These are phyloP conservation scores for Candida glaebosa DNA, from an alignment of 805 yeast genomes.

Conservation along the genomic window DNA sequence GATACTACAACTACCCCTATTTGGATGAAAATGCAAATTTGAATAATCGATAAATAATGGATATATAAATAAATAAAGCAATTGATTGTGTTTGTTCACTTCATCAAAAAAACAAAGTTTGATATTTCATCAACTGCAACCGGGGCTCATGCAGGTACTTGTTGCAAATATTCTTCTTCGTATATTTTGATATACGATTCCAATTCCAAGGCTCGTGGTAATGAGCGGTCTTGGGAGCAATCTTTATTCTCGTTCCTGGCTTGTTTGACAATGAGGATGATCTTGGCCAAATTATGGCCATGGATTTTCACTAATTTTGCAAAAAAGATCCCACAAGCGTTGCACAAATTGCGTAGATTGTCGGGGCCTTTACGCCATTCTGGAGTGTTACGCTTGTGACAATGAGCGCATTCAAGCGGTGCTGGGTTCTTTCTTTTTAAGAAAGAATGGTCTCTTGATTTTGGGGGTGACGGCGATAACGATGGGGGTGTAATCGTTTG, in stretches of 20 bases:
- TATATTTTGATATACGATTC: background rate
- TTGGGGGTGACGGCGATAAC: background rate
- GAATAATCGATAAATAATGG: too few species aligned
- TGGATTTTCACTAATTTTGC: conserved; percentile 57
- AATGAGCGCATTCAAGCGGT: conserved; percentile 24
- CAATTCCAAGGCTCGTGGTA: background rate
- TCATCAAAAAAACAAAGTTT: too few species aligned
- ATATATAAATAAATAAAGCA: too few species aligned
- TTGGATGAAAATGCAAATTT: too few species aligned
- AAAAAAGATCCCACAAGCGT: conserved; percentile 78
- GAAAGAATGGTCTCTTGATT: background rate
- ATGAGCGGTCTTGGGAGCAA: background rate
- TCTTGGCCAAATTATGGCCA: conserved; percentile 44
- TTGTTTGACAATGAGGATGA: conserved; percentile 23
- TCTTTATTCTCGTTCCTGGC: conserved; percentile 8
- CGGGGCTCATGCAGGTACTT: background rate
- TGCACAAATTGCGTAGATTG: conserved; percentile 73
- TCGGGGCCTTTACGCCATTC: conserved; percentile 85
- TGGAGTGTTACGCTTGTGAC: conserved; percentile 61
- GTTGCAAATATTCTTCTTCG: background rate
- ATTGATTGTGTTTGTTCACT: too few species aligned
- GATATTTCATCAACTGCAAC: too few species aligned
- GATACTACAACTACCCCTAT: too few species aligned
- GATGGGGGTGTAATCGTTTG: background rate
- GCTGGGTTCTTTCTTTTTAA: background rate